Evolutionary conservation across 2,329 filamentous ascomycete species (phyloP).

Genomic region (Emmonsiellopsis sp.): DNA sequence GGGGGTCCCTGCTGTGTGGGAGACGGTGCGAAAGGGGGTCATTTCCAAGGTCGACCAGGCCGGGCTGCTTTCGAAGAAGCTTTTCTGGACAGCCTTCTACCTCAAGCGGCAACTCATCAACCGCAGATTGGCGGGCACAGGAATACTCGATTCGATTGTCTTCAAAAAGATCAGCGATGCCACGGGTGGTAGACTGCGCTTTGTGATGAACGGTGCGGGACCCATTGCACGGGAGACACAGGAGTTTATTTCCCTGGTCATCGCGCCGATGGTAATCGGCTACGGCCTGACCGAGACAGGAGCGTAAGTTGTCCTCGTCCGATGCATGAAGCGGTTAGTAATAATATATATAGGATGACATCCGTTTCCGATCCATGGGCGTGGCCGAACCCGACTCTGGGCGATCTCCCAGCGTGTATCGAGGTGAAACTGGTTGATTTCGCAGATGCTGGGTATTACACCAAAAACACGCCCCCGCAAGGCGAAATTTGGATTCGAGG

Average conservation of each 20-base stretch:
- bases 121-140: conserved; percentile 44
- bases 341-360: conserved; percentile 26
- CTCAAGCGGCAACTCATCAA: conserved; percentile 52
- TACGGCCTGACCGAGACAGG: conserved; percentile 93
- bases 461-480: conserved; percentile 67
- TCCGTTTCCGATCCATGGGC: conserved; percentile 61
- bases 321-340: background rate
- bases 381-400: conserved; percentile 69
- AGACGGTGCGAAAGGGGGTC: conserved; percentile 92
- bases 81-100: conserved; percentile 66
- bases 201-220: conserved; percentile 90
- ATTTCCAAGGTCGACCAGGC: conserved; percentile 64
- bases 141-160: conserved; percentile 69
- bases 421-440: conserved; percentile 91
- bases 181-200: conserved; percentile 77
- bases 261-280: conserved; percentile 87
- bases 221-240: conserved; percentile 81
- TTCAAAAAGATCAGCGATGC: conserved; percentile 86
- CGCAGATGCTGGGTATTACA: conserved; percentile 75
- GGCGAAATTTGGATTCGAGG: conserved; percentile 90
- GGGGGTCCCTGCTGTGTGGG: conserved; percentile 93
- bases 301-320: conserved; percentile 42
- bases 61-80: conserved; percentile 56
- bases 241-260: conserved; percentile 80
- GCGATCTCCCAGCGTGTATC: conserved; percentile 65